Evolutionary conservation across 2,329 filamentous ascomycete species (phyloP).

Genomic region (Fusarium lyarnte): DNA sequence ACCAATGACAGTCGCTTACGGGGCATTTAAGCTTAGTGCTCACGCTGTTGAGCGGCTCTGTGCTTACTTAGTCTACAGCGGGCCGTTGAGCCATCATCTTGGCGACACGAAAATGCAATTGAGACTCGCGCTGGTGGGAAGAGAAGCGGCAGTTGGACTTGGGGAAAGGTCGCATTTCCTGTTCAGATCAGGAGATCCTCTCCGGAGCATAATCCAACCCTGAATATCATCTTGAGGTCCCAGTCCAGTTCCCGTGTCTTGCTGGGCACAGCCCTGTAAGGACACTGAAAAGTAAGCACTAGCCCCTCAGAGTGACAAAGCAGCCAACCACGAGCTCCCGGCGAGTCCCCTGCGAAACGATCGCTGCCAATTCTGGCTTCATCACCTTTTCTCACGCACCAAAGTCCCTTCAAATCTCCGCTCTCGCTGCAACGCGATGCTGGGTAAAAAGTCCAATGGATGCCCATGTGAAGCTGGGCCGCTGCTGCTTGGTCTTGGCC

Average conservation of each 20-base stretch:
- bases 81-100: background rate
- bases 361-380: conserved; percentile 8
- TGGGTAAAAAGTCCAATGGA: background rate
- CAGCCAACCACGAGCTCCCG: background rate
- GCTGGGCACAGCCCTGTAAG: background rate
- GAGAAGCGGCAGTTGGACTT: background rate
- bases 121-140: too few species aligned
- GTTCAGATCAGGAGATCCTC: background rate
- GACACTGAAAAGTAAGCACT: conserved; percentile 4
- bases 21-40: conserved; percentile 1
- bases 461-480: background rate
- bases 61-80: background rate
- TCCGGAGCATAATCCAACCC: background rate
- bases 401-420: conserved; percentile 7
- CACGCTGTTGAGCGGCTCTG: background rate
- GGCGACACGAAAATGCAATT: background rate
- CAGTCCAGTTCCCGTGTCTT: background rate
- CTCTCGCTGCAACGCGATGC: background rate
- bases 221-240: background rate
- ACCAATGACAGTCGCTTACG: background rate
- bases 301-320: conserved; percentile 2
- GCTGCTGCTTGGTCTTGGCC: background rate
- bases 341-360: background rate
- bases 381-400: background rate
- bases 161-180: background rate